Evolutionary conservation across 257 asterid species (phyloP).

Genomic region (Capsicum chinense): DNA sequence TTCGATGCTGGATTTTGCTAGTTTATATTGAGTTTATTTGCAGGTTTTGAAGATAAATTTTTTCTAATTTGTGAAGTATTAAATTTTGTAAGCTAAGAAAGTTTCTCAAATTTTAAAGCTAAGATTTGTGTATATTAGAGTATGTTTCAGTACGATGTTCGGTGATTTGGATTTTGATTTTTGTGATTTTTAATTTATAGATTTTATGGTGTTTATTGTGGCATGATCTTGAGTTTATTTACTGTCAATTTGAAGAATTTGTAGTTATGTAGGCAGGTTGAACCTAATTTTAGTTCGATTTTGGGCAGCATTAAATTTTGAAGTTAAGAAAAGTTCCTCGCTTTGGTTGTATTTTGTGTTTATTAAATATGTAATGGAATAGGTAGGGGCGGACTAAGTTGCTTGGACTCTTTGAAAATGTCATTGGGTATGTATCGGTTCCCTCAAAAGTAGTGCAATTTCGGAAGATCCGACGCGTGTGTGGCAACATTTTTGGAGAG

Average conservation of each 20-base stretch:
- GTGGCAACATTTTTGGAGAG: too few species aligned
- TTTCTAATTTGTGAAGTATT: background rate
- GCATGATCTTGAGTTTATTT: too few species aligned
- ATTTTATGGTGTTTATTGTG: too few species aligned
- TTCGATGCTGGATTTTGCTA: background rate
- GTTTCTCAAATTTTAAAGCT: background rate
- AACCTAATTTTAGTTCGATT: background rate
- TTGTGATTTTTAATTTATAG: too few species aligned
- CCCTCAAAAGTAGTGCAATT: too few species aligned
- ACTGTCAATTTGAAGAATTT: background rate
- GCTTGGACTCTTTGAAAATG: too few species aligned
- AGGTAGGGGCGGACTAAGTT: background rate
- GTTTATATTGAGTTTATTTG: background rate
- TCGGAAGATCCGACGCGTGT: too few species aligned
- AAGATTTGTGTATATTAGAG: background rate
- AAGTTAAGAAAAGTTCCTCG: background rate
- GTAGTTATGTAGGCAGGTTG: constrained; percentile 3
- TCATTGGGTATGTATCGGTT: too few species aligned
- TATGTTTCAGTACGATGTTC: background rate
- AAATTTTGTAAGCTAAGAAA: background rate
- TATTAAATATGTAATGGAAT: background rate
- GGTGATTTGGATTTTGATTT: too few species aligned
- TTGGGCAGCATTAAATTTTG: background rate
- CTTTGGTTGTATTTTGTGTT: constrained; percentile 1
- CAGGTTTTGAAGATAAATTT: background rate